Percentiles rank a stretch among this genome's conserved stretches.
Evolutionary conservation across 805 yeast species (phyloP).

Genomic region (Sporopachydermia quercuum): DNA sequence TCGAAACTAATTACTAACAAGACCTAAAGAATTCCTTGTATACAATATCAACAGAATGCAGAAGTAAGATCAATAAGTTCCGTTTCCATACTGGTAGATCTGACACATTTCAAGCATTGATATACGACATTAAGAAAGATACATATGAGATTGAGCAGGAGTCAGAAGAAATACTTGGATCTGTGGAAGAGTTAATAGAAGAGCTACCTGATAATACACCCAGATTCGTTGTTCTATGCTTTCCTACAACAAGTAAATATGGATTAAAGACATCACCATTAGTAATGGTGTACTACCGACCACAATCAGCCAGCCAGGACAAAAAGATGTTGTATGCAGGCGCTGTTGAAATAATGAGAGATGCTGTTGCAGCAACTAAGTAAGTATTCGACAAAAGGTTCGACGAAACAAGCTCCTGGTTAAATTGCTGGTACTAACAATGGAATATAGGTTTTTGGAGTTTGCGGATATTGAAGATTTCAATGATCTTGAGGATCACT

Average conservation of each 20-base stretch:
- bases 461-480: slow-evolving; percentile 57
- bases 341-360: slow-evolving; percentile 67
- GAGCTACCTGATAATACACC: slow-evolving; percentile 76
- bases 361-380: slow-evolving; percentile 61
- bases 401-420: too few species aligned
- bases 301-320: slow-evolving; percentile 73
- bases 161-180: slow-evolving; percentile 29
- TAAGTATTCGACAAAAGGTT: slow-evolving; percentile 15
- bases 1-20: too few species aligned
- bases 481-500: slow-evolving; percentile 34
- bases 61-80: slow-evolving; percentile 48
- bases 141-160: slow-evolving; percentile 37
- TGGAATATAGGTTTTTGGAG: slow-evolving; percentile 33
- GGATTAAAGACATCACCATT: slow-evolving; percentile 64
- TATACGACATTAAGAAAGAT: slow-evolving; percentile 42
- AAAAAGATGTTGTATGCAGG: slow-evolving; percentile 84
- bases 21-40: slow-evolving; percentile 38
- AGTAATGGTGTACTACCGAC: slow-evolving; percentile 76
- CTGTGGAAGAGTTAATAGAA: slow-evolving; percentile 51
- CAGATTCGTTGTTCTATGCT: slow-evolving; percentile 58
- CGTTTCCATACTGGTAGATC: slow-evolving; percentile 59
- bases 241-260: slow-evolving; percentile 55
- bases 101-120: slow-evolving; percentile 41
- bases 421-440: background rate
- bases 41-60: slow-evolving; percentile 46